Evolutionary conservation across 2,329 filamentous ascomycete genomes (phyloP), one percentile per base, ranked within the genome.

Genomic region (Colletotrichum tropicicola): DNA sequence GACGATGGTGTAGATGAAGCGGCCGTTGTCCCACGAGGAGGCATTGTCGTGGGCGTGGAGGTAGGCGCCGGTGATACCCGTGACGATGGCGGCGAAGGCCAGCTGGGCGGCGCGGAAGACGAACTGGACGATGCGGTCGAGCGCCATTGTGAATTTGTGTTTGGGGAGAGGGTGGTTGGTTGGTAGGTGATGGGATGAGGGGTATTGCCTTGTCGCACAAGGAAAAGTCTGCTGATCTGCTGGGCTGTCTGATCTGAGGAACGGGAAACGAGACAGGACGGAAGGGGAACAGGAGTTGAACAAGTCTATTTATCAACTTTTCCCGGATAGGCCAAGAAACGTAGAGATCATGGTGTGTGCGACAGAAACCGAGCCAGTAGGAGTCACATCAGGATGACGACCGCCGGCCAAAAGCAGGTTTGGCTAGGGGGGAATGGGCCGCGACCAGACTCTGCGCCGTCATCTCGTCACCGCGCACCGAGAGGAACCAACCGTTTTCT

Each of bases 1-100:
- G 17, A 92, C 87, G 72, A 91, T 87, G 47, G 91, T 87, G 81
- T 93, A 94, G 78, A 94, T 92, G 80, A 90, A 89, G 60, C 91
- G 89, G 35, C 84, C 88, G 39, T 86, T 79, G 17, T 82, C 79
- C 83, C 86, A 89, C 64, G 81, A 77, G 56, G 83, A 81, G 35
- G 81, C 75, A 32, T 80, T 68, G 21, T 79, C 65, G 53, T 80
- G 79, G 3, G 77, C 69, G 73, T 88, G 84, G 25, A 94, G 86
- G 75, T 91, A 91, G 68, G 87, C 75, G 54, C 89, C 90, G 63
- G 90, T 88, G 66, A 93, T 82, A 65, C 90, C 91, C 23, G 90
- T 88, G 54, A 93, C 89, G 66, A 93, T 90, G 69, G 87, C 84
- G n/a, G 86, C 89, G 73, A 91, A 93, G 71, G 83, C 87, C 68